Percentiles rank a stretch among this genome's conserved stretches.
Evolutionary conservation across 2,329 filamentous ascomycete species (phyloP).

Genomic region (Tolypocladium amazonense): DNA sequence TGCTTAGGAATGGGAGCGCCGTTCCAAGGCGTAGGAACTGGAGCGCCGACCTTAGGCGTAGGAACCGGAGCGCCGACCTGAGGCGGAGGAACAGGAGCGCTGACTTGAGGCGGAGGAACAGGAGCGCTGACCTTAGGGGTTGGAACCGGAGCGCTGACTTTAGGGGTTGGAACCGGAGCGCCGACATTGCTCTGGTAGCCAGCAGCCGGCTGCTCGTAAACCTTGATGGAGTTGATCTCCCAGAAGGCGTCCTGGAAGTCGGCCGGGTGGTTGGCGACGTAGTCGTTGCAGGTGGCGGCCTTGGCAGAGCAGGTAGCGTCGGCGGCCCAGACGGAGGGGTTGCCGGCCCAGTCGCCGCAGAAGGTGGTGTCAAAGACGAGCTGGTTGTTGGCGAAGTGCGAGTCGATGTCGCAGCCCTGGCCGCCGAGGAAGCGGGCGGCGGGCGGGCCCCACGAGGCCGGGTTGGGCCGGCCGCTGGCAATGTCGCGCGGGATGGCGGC

Average conservation of each 20-base stretch:
- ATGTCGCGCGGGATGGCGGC: slow-evolving; percentile 54
- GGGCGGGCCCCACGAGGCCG: slow-evolving; percentile 58
- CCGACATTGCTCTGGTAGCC: slow-evolving; percentile 1
- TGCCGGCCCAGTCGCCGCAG: slow-evolving; percentile 80
- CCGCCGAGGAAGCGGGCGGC: slow-evolving; percentile 55
- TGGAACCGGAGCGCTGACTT: too few species aligned
- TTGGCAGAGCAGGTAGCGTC: slow-evolving; percentile 47
- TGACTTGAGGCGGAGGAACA: too few species aligned
- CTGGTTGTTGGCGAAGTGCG: slow-evolving; percentile 60
- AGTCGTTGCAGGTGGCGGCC: slow-evolving; percentile 58
- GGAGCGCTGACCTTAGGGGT: too few species aligned
- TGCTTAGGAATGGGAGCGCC: neutral
- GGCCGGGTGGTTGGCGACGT: slow-evolving; percentile 58
- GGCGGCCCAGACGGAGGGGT: slow-evolving; percentile 42
- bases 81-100: too few species aligned
- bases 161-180: neutral
- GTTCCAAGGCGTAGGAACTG: too few species aligned
- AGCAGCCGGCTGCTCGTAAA: slow-evolving; percentile 31
- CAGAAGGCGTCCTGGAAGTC: slow-evolving; percentile 69
- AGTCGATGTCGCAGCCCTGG: slow-evolving; percentile 59
- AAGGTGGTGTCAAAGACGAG: slow-evolving; percentile 78
- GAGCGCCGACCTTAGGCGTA: too few species aligned
- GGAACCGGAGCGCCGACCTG: too few species aligned
- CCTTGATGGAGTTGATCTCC: slow-evolving; percentile 61
- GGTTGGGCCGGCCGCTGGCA: slow-evolving; percentile 46